These are phyloP conservation scores for Nitzschia sp. DNA, from an alignment of 108 stramenopile genomes.

Conservation along the genomic window DNA sequence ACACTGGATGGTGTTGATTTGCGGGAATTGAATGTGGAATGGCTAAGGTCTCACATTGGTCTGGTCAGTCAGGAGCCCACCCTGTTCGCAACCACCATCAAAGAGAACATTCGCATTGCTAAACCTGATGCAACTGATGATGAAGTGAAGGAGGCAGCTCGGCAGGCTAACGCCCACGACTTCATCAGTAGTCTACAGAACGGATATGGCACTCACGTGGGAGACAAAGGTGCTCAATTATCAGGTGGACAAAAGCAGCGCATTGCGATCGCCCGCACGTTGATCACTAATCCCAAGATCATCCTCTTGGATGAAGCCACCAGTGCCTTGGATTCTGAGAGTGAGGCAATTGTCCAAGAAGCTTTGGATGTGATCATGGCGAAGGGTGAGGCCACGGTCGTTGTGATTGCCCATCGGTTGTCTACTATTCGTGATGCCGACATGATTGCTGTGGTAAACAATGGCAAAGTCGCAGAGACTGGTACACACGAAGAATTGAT, in stretches of 20 bases:
- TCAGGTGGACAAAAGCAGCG: constrained; percentile 90
- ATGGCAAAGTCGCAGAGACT: constrained; percentile 71
- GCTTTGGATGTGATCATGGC: constrained; percentile 35
- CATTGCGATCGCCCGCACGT: constrained; percentile 80
- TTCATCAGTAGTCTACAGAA: constrained; percentile 73
- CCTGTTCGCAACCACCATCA: constrained; percentile 90
- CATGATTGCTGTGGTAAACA: constrained; percentile 76
- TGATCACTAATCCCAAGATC: constrained; percentile 69
- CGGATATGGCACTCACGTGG: constrained; percentile 68
- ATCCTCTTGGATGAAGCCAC: constrained; percentile 81
- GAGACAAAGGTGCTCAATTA: constrained; percentile 78
- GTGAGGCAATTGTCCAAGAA: constrained; percentile 67
- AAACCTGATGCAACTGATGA: constrained; percentile 54
- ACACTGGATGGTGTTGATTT: constrained; percentile 83
- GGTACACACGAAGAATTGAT: constrained; percentile 87
- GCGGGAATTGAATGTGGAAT: constrained; percentile 61
- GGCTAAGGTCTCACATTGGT: constrained; percentile 64
- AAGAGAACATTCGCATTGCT: constrained; percentile 90
- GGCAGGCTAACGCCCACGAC: constrained; percentile 87
- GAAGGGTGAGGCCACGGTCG: constrained; percentile 55
- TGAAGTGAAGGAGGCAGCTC: constrained; percentile 83
- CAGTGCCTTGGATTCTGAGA: constrained; percentile 77
- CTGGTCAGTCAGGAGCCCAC: constrained; percentile 90
- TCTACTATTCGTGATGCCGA: constrained; percentile 80
- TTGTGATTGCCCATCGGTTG: constrained; percentile 81